Evolutionary conservation across 352 stramenopile genomes (phyloP), one percentile per base, ranked within the genome.

Genomic region (Phytophthora meadii): DNA sequence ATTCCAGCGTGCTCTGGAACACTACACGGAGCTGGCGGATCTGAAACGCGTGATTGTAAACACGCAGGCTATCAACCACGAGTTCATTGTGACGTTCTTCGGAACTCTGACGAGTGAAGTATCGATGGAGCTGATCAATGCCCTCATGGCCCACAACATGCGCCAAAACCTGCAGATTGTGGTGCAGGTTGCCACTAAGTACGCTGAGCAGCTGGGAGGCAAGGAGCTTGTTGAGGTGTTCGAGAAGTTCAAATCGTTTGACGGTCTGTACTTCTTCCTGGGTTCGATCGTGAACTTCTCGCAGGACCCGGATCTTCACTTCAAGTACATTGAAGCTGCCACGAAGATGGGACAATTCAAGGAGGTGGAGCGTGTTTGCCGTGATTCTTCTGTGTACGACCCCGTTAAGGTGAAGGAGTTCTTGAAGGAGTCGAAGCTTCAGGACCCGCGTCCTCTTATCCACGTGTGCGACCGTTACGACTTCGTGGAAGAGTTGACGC

Each of bases 311-410:
- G 90, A 98, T 64, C 97, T 99, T 40, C 98, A 99, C 78, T 99
- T 99, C 78, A 99, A 99, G 84, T 99, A 99, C 85, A 99, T 99
- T 86, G 97, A 99, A 82, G 96, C 97, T 47, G 98, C 98, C 15
- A 99, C 97, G 56, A 99, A 99, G 91, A 98, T 99, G 84, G 96
- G 98, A 36, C 98, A 99, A 74, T 99, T 99, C 84, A 99, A 99
- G 80, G 98, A 99, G 77, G 98, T 99, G 22, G 98, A 99, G 79
- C 95, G 98, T 53, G 98, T 99, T 46, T 99, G 98, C 77, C 95
- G 98, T 58, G 98, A 99, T 80, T 99, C 96, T n/a, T 99, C 98
- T 41, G 97, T 99, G 54, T 99, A 99, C 87, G 96, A 99, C 60
- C 88, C 98, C 24, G 95, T 99, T 56, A 94, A 98, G 79, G 98